A percentile compares a stretch with the other conserved stretches of the same genome.
Evolutionary conservation across 306 rosid species (phyloP).

Genomic region (Trifolium repens): DNA sequence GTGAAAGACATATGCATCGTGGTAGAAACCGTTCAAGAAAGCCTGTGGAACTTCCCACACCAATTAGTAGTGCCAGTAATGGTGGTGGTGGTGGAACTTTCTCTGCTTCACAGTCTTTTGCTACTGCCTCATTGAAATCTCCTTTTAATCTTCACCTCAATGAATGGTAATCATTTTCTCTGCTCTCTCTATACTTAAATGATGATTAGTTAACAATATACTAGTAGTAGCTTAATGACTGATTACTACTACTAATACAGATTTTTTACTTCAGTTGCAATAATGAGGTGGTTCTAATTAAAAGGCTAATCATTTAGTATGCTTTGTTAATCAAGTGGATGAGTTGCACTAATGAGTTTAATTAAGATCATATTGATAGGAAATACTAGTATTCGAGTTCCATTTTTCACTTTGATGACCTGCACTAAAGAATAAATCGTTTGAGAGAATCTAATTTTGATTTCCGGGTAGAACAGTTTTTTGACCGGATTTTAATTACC

Average conservation of each 20-base stretch:
- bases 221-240: background rate
- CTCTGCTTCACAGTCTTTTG: conserved; percentile 46
- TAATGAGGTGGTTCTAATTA: too few species aligned
- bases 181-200: background rate
- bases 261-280: background rate
- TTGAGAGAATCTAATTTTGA: too few species aligned
- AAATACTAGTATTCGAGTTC: too few species aligned
- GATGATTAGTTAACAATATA: background rate
- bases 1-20: conserved; percentile 96
- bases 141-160: conserved; percentile 69
- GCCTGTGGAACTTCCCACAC: conserved; percentile 97
- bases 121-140: conserved; percentile 55
- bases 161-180: conserved; percentile 56
- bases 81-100: conserved; percentile 20
- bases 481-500: too few species aligned
- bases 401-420: too few species aligned
- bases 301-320: too few species aligned
- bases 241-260: background rate
- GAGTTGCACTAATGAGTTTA: background rate
- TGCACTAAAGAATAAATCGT: too few species aligned
- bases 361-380: too few species aligned
- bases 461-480: too few species aligned
- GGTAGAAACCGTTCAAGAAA: conserved; percentile 99
- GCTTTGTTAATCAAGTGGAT: background rate
- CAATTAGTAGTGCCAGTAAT: conserved; percentile 36